Conservation (phyloP, 2,329 filamentous ascomycete genomes). For the Aureobasidium subglaciale region DNA sequence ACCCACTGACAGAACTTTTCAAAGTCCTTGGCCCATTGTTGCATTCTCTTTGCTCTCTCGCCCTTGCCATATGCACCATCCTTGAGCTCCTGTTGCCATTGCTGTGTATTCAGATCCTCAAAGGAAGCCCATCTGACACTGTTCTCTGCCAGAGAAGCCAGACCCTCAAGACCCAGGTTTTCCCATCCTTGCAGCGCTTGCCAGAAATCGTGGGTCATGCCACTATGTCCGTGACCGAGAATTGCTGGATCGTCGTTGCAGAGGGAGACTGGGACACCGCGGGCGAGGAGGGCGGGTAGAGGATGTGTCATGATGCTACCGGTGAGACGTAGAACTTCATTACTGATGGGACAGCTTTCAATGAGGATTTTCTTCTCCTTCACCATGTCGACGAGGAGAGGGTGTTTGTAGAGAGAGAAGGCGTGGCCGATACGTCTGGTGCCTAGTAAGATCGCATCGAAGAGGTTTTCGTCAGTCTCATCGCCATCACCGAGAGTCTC, state of each 20-base stretch:
- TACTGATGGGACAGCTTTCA: constrained; percentile 85
- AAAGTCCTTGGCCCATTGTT: constrained; percentile 74
- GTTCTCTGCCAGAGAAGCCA: constrained; percentile 85
- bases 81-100: constrained; percentile 67
- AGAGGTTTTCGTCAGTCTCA: constrained; percentile 73
- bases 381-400: constrained; percentile 78
- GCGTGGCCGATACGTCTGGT: constrained; percentile 85
- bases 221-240: constrained; percentile 71
- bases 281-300: constrained; percentile 73
- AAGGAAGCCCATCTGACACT: constrained; percentile 85
- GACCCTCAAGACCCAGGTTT: constrained; percentile 77
- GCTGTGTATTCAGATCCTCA: constrained; percentile 64
- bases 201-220: constrained; percentile 91
- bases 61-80: constrained; percentile 66
- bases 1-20: constrained; percentile 90
- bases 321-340: constrained; percentile 76
- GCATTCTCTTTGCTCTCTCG: constrained; percentile 63
- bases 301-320: constrained; percentile 71
- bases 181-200: constrained; percentile 87
- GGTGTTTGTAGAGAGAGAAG: constrained; percentile 85
- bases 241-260: constrained; percentile 90
- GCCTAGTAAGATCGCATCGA: constrained; percentile 79
- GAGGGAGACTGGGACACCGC: constrained; percentile 75
- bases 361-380: constrained; percentile 82
- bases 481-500: constrained; percentile 77